Conservation (phyloP, 2,329 filamentous ascomycete genomes). For the Monascus ruber region DNA sequence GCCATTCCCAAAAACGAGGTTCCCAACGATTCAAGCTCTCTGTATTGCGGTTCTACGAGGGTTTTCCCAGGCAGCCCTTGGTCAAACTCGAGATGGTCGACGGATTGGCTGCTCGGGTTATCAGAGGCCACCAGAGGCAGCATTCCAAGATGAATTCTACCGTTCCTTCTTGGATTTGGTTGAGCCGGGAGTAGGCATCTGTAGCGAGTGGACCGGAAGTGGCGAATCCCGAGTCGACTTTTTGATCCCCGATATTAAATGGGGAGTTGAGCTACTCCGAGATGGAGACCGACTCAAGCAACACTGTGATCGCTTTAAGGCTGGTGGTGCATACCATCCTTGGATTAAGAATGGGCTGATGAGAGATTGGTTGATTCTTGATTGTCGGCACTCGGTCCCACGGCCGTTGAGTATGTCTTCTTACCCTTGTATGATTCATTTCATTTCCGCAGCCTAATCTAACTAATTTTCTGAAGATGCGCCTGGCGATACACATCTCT, state of each 20-base stretch:
- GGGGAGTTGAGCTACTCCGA: slow-evolving; percentile 1
- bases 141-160: slow-evolving; percentile 8
- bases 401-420: neutral
- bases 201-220: slow-evolving; percentile 1
- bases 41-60: slow-evolving; percentile 2
- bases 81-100: neutral
- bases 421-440: neutral
- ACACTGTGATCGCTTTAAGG: slow-evolving; percentile 1
- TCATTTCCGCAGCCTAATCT: neutral
- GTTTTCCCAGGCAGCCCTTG: neutral
- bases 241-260: neutral
- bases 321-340: slow-evolving; percentile 1
- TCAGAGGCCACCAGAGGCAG: slow-evolving; percentile 3
- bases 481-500: neutral
- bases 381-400: neutral
- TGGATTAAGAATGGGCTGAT: neutral
- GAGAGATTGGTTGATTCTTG: slow-evolving; percentile 1
- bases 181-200: slow-evolving; percentile 1
- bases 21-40: slow-evolving; percentile 2
- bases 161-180: neutral
- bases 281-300: slow-evolving; percentile 1
- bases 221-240: slow-evolving; percentile 1
- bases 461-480: neutral
- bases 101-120: neutral
- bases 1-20: slow-evolving; percentile 4